Base-by-base conservation (phyloP, 306 rosid genomes). In the Gynostemma pentaphyllum region DNA sequence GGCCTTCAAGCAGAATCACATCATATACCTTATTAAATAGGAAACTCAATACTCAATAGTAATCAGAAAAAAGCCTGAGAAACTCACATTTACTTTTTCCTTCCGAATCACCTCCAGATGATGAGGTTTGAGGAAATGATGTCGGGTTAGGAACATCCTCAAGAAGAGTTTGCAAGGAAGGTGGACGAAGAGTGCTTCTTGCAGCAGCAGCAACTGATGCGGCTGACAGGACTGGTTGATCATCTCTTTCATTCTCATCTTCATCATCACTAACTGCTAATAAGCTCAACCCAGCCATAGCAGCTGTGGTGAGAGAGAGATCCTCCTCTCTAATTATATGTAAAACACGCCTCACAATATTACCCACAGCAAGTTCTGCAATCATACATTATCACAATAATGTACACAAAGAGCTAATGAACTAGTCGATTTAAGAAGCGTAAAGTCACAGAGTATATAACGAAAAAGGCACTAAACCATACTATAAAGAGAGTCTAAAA, bases 291-390 rank as follows among this genome's bases (percentile, higher is more conserved):
- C 85, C 99, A 69, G 81, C 94, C 70, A 94, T 37, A 56, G 94
- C 90, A 69, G 83, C 97, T 3, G 97, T 80, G 9, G 88, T 79
- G 68, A 94, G 86, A 73, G 99, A 88, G 60, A 84, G 85, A 75
- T 89, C 76, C 73, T 88, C 99, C 87, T 94, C 97, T 80, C 97
- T 86, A 64, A 94, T 86, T 72, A 88, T 94, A 78, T 86, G 89
- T 82, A 94, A 75, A 80, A 89, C 85, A 66, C 99, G 97, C 83
- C 99, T 89, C 70, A 81, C 97, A 52, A 94, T 89, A 71, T 94
- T 94, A 62, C 99, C 99, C 75, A 94, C 99, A 34, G 99, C 94
- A 45, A 94, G 81, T 85, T 94, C 99, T 94, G 86, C 77, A 42
- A 70, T 75, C 12, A 53, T 72, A 75, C 52, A 59, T 75, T 52